Base-by-base conservation (phyloP, 805 yeast species). In the Sugiyamaella lignohabitans region DNA sequence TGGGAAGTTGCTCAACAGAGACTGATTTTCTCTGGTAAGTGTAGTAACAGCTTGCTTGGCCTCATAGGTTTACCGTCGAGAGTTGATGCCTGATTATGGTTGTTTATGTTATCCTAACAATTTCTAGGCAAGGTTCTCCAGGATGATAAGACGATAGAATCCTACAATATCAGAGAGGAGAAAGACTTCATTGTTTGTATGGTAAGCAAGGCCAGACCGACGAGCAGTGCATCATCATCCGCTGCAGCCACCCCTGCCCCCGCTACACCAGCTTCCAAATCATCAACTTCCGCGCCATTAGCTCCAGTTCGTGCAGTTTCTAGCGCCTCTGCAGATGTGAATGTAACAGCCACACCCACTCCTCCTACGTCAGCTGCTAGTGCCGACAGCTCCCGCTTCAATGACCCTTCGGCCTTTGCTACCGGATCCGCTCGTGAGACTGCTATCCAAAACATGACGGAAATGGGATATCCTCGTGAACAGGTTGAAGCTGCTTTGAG, bases 391-490 rank as follows among this genome's bases (percentile, higher is more conserved):
- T 8, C 38, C 14, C 55, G 58, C 35, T 57, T 61, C 50, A 58
- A 52, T 41, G 69, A 65, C 42, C 70, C 71, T 8, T 59, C 66
- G 10, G 64, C 69, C 4, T 59, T 58, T 62, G 85, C 94, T 19
- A 78, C 79, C 27, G 97, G 97, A 10, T 64, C 75, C 35, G 82
- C 82, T 50, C 77, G 96, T 56, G 87, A 85, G 58, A 77, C 81
- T 8, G 86, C 94, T 29, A 77, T 91, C 48, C 74, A 73, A 49
- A 83, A 83, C 61, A 88, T 93, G 64, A 78, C 88, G 80, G 97
- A 87, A 56, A 88, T 93, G 97, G 98, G 98, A 5, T 93, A 88
- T 62, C 87, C 84, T 43, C 80, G 95, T 57, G 75, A 79, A 16
- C 86, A 87, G 62, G 96, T 87, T 21, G 94, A 87, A 67, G 77